Evolutionary conservation across 2,329 filamentous ascomycete species (phyloP), one percentile per base, ranked within the genome.

Genomic region (Phaeosphaeriaceae sp.): DNA sequence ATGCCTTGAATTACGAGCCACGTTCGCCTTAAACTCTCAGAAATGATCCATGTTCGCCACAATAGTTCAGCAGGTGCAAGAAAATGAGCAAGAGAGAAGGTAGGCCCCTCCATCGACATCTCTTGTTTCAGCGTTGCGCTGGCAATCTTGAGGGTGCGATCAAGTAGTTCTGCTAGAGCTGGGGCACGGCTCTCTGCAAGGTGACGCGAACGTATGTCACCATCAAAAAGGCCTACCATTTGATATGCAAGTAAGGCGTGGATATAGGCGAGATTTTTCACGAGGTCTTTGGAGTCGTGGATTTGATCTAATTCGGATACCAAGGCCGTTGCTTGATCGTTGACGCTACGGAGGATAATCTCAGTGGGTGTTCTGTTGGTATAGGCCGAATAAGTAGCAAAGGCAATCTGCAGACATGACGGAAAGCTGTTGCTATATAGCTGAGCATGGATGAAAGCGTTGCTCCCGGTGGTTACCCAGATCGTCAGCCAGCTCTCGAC

Each of bases 361-460:
- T 54, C 55, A 5, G 35, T 46, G 18, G 52, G 38, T 38, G 53
- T 58, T 29, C 54, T 29, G 35, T 56, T 28, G 43, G 47, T 30
- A 34, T 56, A 58, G 13, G 28, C 33, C 21, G 50, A 23, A 11
- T 42, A 39, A 11, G 56, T 59, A 8, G 66, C 59, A 49, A 63
- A 72, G 11, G 71, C 70, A 33, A 70, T 61, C 42, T 70, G 64
- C 11, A 73, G 39, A 32, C 62, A 58, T 6, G 52, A 59, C 13
- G 54, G 52, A 23, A 66, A 60, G n/a, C 50, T 47, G 6, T 39
- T 39, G 2, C 36, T 40, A 53, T 74, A 75, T 8, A 74, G 50
- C 6, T 48, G 48, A 0, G 44, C 6, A 48, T 74, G 73, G 8
- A 74, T 67, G 37, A 74, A 68, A 1, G 70, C 61, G 26, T 59